Base-by-base conservation (phyloP, 108 stramenopile genomes). In the Poteriospumella lacustris region DNA sequence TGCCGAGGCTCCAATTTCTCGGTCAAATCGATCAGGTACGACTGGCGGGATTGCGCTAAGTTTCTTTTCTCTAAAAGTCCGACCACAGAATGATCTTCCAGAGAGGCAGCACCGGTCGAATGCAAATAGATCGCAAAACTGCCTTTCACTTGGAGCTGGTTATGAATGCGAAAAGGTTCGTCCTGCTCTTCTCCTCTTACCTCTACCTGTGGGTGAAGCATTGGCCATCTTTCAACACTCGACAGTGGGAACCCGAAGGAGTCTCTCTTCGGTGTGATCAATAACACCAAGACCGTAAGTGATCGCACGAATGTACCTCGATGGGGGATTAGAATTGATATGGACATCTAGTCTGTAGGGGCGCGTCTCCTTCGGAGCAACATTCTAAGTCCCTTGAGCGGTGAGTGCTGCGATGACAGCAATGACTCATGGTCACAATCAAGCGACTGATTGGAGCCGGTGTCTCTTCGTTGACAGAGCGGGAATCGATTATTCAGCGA, bases 61-160 rank as follows among this genome's bases (percentile, higher is more conserved):
- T n/a, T n/a, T n/a, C n/a, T n/a, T n/a, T n/a, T n/a, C n/a, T n/a
- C n/a, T n/a, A n/a, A n/a, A n/a, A n/a, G n/a, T n/a, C n/a, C n/a
- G n/a, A n/a, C n/a, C n/a, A n/a, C 52, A 56, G 52, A 24, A 19
- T 56, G 52, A 24, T 56, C 15, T 56, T 56, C 24, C 15, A 56
- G 15, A 24, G 24, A 56, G 82, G 82, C 29, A 47, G 44, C 15
- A 52, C 72, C 1, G 78, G 75, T 33, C 68, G 83, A 42, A 82
- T 84, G 83, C 38, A n/a, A 19, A 82, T 84, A 64, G 83, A 84
- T 36, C 56, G 81, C n/a, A 75, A 41, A 41, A 79, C 83, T 0
- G 81, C 78, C 1, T 69, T 75, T 67, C 75, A 84, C 60, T 76
- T 84, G 12, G 83, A 84, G 72, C 69, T 84, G 31, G 73, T 84